Evolutionary conservation across 805 yeast genomes (phyloP), one percentile per base, ranked within the genome.

Genomic region (Saturnispora serradocipensis): DNA sequence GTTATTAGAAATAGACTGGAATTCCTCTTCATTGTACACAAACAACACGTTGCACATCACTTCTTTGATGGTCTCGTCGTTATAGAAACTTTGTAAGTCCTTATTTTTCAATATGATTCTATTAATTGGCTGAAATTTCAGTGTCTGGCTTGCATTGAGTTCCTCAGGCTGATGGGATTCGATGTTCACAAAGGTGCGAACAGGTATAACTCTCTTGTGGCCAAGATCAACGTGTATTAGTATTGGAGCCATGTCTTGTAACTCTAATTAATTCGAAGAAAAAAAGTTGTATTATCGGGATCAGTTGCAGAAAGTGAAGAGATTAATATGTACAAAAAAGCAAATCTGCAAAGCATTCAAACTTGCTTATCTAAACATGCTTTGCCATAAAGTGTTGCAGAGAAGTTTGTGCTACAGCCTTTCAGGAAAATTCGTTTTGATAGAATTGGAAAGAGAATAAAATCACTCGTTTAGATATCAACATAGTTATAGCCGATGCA

Each of bases 171-270:
- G n/a, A 30, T 15, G 38, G 3, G 34, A 24, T 20, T 51, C 55
- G 15, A 59, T 45, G 39, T 64, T 63, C 11, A 64, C 52, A 42
- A 63, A 65, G 1, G 66, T 61, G 18, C 67, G 51, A 5, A 62
- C 53, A 1, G 67, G 60, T 22, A 51, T 8, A 20, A 42, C n/a
- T 25, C 38, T 18, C 8, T 18, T n/a, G 27, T 30, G 15, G 13
- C 36, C 40, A 28, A 46, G 28, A 18, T 51, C 47, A 8, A 45
- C n/a, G 20, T 51, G 43, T 22, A 36, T n/a, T 25, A 47, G 18
- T 5, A 28, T 34, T 13, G 51, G 51, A 15, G 47, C 30, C 51
- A 49, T 49, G 15, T 24, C 27, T 18, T 10, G 9, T n/a, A 34
- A n/a, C 16, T 10, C 18, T 35, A 35, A 10, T 15, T n/a, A 10